phyloP scores from a whole-genome alignment of 208 protist species.

The Acanthamoeba castellanii region DNA sequence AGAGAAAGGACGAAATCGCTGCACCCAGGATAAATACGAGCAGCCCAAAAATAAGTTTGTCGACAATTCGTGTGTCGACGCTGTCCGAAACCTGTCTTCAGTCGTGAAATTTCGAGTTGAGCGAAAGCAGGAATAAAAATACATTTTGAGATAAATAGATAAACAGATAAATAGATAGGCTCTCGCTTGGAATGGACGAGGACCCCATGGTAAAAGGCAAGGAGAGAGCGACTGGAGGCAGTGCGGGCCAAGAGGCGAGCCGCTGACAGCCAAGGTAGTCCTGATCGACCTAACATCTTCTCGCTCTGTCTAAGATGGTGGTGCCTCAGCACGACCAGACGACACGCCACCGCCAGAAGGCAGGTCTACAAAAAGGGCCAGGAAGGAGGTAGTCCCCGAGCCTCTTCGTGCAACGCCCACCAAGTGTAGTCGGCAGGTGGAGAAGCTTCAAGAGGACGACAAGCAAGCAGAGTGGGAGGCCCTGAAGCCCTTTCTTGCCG shows the following conservation, averaged over 20 bases:
- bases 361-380: too few species aligned
- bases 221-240: neutral
- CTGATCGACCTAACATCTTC: too few species aligned
- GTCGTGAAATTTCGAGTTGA: neutral
- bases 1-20: neutral
- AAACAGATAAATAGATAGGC: neutral
- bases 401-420: too few species aligned
- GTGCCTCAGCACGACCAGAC: too few species aligned
- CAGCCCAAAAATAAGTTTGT: neutral
- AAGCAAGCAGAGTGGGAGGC: neutral
- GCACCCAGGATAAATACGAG: neutral
- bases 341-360: too few species aligned
- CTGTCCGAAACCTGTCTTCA: neutral
- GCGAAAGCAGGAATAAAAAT: neutral
- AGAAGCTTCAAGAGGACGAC: too few species aligned
- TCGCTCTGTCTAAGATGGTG: too few species aligned
- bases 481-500: neutral
- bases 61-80: neutral
- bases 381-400: too few species aligned
- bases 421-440: too few species aligned
- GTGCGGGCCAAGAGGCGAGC: neutral
- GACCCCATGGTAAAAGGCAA: neutral
- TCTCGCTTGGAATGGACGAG: neutral
- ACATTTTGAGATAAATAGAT: too few species aligned
- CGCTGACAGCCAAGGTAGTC: neutral